Percentiles rank a stretch among this genome's conserved stretches.
Evolutionary conservation across 2,329 filamentous ascomycete species (phyloP).

Genomic region (Alternaria arborescens): DNA sequence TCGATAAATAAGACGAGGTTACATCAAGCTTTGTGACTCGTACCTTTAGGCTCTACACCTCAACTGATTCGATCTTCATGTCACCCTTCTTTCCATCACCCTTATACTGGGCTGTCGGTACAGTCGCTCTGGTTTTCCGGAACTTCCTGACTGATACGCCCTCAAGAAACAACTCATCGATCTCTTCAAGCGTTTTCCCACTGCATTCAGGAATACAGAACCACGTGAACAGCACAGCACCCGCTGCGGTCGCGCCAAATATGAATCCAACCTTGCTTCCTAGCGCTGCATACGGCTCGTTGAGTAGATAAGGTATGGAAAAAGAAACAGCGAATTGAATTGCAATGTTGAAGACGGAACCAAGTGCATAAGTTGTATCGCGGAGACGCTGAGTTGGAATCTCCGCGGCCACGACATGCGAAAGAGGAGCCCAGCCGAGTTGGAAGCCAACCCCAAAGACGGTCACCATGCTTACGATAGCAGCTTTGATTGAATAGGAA

Average conservation of each 20-base stretch:
- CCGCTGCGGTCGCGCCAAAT: neutral
- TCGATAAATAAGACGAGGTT: no score
- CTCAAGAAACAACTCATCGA: neutral
- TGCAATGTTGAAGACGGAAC: neutral
- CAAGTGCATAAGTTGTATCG: neutral
- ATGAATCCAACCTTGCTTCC: neutral
- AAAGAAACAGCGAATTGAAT: slow-evolving; percentile 4
- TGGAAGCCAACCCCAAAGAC: neutral
- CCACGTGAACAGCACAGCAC: neutral
- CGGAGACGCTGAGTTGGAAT: neutral
- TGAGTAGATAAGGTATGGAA: neutral
- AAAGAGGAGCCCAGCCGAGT: neutral
- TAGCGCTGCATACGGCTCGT: neutral
- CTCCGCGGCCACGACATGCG: neutral
- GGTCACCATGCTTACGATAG: neutral
- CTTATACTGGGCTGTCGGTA: neutral
- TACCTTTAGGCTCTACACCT: neutral
- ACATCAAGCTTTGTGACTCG: neutral
- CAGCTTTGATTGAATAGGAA: neutral
- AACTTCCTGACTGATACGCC: neutral
- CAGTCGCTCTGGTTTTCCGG: neutral
- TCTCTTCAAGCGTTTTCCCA: neutral
- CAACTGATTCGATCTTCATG: neutral
- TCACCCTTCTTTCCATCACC: neutral
- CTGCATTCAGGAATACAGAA: neutral